phyloP scores from a whole-genome alignment of 495 filamentous ascomycete species.

The Penicillium odoratum region DNA sequence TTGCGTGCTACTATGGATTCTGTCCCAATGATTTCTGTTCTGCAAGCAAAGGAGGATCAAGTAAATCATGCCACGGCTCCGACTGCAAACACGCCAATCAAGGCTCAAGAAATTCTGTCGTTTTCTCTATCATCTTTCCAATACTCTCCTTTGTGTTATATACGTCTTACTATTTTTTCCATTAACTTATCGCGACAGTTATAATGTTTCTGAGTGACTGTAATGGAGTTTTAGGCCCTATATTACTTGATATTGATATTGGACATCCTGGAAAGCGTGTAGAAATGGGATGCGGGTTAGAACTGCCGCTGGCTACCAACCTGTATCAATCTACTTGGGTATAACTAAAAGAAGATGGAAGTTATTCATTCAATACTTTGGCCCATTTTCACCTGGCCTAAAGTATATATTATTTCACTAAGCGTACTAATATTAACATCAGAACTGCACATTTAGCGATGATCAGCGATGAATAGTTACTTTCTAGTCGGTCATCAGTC shows the following conservation, averaged over 20 bases:
- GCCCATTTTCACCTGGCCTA: too few relatives aligned
- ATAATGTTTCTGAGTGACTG: background rate
- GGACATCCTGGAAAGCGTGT: too few relatives aligned
- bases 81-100: background rate
- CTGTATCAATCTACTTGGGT: too few relatives aligned
- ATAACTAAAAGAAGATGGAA: too few relatives aligned
- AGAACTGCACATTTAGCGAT: too few relatives aligned
- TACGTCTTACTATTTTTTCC: background rate
- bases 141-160: background rate
- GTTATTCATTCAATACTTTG: too few relatives aligned
- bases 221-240: background rate
- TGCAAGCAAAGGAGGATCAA: background rate
- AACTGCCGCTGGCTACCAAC: too few relatives aligned
- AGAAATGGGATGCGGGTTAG: too few relatives aligned
- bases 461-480: too few relatives aligned
- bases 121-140: background rate
- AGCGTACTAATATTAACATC: too few relatives aligned
- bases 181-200: background rate
- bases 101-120: background rate
- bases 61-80: background rate
- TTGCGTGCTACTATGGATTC: slow-evolving; percentile 18
- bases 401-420: too few relatives aligned
- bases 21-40: slow-evolving; percentile 6
- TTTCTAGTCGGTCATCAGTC: too few relatives aligned
- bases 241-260: background rate